phyloP scores from a whole-genome alignment of 2,329 filamentous ascomycete genomes.

The Talaromyces sp. region DNA sequence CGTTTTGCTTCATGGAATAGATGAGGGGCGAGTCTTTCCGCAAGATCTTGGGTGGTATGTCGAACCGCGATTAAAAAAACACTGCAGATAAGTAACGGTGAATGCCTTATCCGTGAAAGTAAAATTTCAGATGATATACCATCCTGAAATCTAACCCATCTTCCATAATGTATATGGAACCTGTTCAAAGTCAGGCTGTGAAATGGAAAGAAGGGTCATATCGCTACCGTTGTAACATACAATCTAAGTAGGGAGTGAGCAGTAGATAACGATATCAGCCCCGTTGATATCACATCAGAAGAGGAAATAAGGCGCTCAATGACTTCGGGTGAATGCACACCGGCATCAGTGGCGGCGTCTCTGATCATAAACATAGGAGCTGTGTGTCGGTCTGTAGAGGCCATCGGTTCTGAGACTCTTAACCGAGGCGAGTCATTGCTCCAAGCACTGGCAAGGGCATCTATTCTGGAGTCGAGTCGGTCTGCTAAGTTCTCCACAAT shows the following conservation, averaged over 20 bases:
- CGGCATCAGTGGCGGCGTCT: constrained; percentile 24
- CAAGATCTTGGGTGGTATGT: constrained; percentile 36
- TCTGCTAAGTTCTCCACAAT: background rate
- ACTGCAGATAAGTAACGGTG: constrained; percentile 35
- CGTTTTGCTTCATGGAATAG: constrained; percentile 31
- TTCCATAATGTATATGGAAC: constrained; percentile 39
- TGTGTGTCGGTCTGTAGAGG: constrained; percentile 8
- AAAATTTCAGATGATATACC: constrained; percentile 21
- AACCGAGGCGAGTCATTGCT: background rate
- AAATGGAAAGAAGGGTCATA: background rate
- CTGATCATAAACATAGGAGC: constrained; percentile 29
- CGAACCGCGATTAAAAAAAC: constrained; percentile 39
- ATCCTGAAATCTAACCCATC: constrained; percentile 36
- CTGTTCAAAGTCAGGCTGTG: background rate
- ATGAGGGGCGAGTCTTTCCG: constrained; percentile 30
- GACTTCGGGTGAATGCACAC: constrained; percentile 15
- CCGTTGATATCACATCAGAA: constrained; percentile 6
- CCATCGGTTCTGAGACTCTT: background rate
- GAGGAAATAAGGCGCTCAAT: constrained; percentile 11
- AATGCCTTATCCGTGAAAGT: constrained; percentile 29
- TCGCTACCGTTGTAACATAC: background rate
- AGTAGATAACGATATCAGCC: constrained; percentile 5
- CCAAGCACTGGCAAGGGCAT: background rate
- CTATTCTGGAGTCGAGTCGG: constrained; percentile 1
- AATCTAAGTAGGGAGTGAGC: constrained; percentile 6